Conservation (phyloP, 352 stramenopile genomes). For the Lagenidium giganteum region DNA sequence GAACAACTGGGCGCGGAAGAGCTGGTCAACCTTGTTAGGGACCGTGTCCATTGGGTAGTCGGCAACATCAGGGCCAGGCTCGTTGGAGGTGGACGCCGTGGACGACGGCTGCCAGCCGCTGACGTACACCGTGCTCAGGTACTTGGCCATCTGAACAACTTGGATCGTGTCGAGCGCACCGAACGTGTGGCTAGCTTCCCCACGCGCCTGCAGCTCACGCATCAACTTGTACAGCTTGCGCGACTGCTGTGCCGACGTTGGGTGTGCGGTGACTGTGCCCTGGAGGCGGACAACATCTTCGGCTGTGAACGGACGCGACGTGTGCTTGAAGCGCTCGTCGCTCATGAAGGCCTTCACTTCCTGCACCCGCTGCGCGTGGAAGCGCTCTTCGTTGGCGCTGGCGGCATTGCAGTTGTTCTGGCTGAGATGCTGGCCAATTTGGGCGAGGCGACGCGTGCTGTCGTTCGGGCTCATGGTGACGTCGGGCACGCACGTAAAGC, state of each 20-base stretch:
- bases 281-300: constrained; percentile 88
- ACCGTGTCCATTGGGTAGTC: constrained; percentile 99
- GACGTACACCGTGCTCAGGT: constrained; percentile 96
- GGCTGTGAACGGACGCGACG: constrained; percentile 71
- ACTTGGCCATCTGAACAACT: constrained; percentile 92
- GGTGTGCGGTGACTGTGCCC: constrained; percentile 46
- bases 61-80: constrained; percentile 94
- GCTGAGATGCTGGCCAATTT: constrained; percentile 66
- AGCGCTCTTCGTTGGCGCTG: constrained; percentile 47
- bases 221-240: constrained; percentile 87
- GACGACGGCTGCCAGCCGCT: constrained; percentile 97
- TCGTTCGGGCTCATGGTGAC: constrained; percentile 50
- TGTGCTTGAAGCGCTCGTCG: constrained; percentile 72
- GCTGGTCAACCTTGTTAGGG: constrained; percentile 97
- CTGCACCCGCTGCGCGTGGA: constrained; percentile 62
- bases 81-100: constrained; percentile 93
- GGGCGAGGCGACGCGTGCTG: constrained; percentile 72
- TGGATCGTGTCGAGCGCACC: constrained; percentile 92
- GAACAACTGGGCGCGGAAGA: constrained; percentile 96
- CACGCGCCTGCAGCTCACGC: constrained; percentile 65
- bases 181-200: constrained; percentile 86
- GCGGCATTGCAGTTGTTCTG: constrained; percentile 36
- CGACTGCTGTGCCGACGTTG: constrained; percentile 52
- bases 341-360: constrained; percentile 68
- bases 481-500: too few species aligned